phyloP scores from a whole-genome alignment of 495 filamentous ascomycete species.

The Podospora appendiculata region DNA sequence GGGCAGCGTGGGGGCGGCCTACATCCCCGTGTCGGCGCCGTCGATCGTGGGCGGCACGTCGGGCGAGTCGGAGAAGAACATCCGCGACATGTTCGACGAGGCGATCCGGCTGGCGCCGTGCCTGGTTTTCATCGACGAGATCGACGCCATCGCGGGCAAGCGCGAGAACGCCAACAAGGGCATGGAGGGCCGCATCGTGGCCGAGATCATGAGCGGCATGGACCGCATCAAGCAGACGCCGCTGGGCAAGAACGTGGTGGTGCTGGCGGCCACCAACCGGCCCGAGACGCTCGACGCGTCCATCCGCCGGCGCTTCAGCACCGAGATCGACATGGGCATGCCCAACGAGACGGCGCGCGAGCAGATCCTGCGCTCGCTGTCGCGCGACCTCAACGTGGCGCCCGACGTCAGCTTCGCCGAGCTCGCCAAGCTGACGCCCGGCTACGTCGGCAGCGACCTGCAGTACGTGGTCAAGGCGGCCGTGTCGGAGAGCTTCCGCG shows the following conservation, averaged over 20 bases:
- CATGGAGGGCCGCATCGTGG: conserved; percentile 95
- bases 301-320: conserved; percentile 78
- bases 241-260: conserved; percentile 80
- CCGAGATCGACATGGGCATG: conserved; percentile 93
- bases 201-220: conserved; percentile 85
- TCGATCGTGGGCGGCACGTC: conserved; percentile 92
- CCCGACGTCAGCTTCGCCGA: conserved; percentile 67
- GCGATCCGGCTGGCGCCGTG: conserved; percentile 84
- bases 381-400: conserved; percentile 58
- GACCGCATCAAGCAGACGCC: conserved; percentile 76
- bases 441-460: conserved; percentile 93
- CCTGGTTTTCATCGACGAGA: conserved; percentile 92
- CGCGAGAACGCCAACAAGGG: conserved; percentile 89
- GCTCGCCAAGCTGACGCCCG: conserved; percentile 85
- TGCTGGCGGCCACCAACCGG: conserved; percentile 87
- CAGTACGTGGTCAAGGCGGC: conserved; percentile 59
- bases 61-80: conserved; percentile 90
- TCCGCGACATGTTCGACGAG: conserved; percentile 85
- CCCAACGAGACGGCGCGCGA: conserved; percentile 79
- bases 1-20: conserved; percentile 74
- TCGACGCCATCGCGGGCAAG: conserved; percentile 92
- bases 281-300: conserved; percentile 88
- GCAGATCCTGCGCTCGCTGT: conserved; percentile 73
- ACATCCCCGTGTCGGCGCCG: conserved; percentile 82
- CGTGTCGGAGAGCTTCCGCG: conserved; percentile 16